These are phyloP conservation scores for Ophiostoma sp. DNA, from an alignment of 2,329 filamentous ascomycete species.

Conservation along the genomic window DNA sequence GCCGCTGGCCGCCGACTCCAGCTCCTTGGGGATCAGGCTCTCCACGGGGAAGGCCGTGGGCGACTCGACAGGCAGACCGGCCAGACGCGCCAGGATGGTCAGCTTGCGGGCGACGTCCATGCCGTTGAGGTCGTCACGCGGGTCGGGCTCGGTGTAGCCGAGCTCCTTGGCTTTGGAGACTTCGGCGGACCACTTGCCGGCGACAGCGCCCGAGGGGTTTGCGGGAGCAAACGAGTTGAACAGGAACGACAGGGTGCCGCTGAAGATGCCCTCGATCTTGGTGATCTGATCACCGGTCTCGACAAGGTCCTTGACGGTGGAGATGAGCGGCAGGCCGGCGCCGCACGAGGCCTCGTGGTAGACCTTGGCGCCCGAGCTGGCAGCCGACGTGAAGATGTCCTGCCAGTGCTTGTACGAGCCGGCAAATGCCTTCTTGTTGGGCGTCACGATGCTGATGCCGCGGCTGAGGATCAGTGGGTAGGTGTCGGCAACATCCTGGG, in stretches of 20 bases:
- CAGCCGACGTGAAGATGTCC: conserved; percentile 76
- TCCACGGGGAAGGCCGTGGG: conserved; percentile 91
- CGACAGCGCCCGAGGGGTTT: conserved; percentile 66
- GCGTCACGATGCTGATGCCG: conserved; percentile 89
- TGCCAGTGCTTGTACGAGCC: conserved; percentile 79
- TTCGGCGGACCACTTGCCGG: conserved; percentile 85
- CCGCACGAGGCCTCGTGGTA: conserved; percentile 97
- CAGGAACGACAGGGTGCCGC: conserved; percentile 94
- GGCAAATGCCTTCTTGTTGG: conserved; percentile 98
- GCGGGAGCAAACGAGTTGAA: conserved; percentile 96
- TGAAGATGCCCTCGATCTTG: conserved; percentile 96
- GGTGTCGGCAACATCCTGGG: conserved; percentile 75
- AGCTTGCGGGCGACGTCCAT: conserved; percentile 93
- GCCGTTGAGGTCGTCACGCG: conserved; percentile 82
- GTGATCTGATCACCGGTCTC: conserved; percentile 89
- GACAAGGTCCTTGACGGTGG: conserved; percentile 89
- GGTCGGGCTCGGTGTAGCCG: conserved; percentile 89
- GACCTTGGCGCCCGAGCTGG: conserved; percentile 71
- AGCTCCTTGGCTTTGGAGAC: conserved; percentile 89
- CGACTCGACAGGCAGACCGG: conserved; percentile 76
- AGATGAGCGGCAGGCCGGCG: conserved; percentile 89
- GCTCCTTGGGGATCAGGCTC: conserved; percentile 83
- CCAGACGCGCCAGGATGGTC: conserved; percentile 86
- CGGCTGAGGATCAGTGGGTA: conserved; percentile 80
- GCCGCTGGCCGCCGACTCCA: conserved; percentile 73